A percentile compares a stretch with the other conserved stretches of the same genome.
phyloP scores from a whole-genome alignment of 345 rosid genomes.

The Camelina neglecta region DNA sequence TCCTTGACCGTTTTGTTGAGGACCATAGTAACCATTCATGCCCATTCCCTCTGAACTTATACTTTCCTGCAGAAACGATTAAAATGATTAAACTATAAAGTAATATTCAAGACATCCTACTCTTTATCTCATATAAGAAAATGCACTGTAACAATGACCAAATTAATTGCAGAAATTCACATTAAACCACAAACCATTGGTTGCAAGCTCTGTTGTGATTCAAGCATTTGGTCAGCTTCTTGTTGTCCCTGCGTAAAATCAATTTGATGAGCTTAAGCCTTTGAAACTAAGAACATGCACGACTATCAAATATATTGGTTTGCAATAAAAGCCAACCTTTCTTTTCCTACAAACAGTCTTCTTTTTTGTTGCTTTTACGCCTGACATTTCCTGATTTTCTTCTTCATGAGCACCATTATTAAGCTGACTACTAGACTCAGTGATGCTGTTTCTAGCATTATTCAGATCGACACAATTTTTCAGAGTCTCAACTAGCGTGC shows the following conservation, averaged over 20 bases:
- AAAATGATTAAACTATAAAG: constrained; percentile 4
- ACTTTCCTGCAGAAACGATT: constrained; percentile 49
- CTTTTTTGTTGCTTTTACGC: constrained; percentile 56
- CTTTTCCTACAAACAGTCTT: constrained; percentile 58
- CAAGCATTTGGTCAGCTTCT: constrained; percentile 51
- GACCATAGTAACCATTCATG: constrained; percentile 58
- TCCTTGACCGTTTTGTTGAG: constrained; percentile 63
- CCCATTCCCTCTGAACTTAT: constrained; percentile 55
- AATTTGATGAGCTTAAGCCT: constrained; percentile 15
- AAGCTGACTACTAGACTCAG: constrained; percentile 48
- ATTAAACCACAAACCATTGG: constrained; percentile 52
- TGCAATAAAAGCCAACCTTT: constrained; percentile 47
- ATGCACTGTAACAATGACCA: not conserved
- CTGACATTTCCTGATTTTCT: constrained; percentile 46
- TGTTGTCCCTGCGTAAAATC: constrained; percentile 52
- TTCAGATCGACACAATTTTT: constrained; percentile 63
- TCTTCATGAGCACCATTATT: constrained; percentile 46
- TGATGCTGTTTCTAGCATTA: constrained; percentile 46
- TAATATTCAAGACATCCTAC: constrained; percentile 7
- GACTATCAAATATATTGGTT: not conserved
- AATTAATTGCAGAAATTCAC: not conserved
- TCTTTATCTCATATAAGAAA: not conserved
- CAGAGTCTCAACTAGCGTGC: constrained; percentile 52
- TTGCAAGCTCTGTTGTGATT: constrained; percentile 55
- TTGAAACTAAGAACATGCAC: not conserved